Base-by-base conservation (phyloP, 139 green algal genomes). In the Micromonas pusilla region DNA sequence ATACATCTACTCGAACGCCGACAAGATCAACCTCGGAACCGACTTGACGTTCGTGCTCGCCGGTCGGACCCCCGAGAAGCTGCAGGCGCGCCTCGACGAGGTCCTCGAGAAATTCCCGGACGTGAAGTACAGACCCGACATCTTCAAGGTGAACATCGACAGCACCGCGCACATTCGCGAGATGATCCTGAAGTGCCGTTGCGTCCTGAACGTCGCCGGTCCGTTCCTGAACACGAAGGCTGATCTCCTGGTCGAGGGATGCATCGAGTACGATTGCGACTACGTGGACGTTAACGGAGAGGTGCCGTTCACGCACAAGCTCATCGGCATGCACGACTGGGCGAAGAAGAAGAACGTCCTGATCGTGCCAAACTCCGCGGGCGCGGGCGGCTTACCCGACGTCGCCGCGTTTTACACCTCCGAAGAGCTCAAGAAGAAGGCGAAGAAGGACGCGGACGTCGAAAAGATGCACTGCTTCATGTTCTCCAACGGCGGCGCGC, bases 211-310 rank as follows among this genome's bases (percentile, higher is more conserved):
- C 38, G 52, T 80, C 9, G 74, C 74, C 0, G 74, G 74, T 26
- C 74, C 74, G 2, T 80, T 80, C 74, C 73, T 80, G 60, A 30
- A 65, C 21, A 80, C 74, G 30, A 38, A 38, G 3, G 68, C 68
- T n/a, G 37, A 75, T 33, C 30, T 75, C 4, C 9, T 75, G 37
- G 68, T 75, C 13, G 74, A 80, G 53, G 74, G 60, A 28, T 80
- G 74, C 64, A 66, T 80, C 25, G 62, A 73, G n/a, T 80, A 64
- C 54, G 74, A 73, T 36, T 66, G 32, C 4, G 74, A 80, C 66
- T 80, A 80, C 74, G 66, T 80, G 26, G 74, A 80, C 37, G 74
- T 80, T 1, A 80, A 80, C 63, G 74, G 74, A 2, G 74, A 80
- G 37, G 33, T 80, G 16, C 74, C 74, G 23, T 80, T 74, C n/a